These are phyloP conservation scores for Lactarius tabidus DNA, from an alignment of 768 basidiomycete species.

Conservation along the genomic window DNA sequence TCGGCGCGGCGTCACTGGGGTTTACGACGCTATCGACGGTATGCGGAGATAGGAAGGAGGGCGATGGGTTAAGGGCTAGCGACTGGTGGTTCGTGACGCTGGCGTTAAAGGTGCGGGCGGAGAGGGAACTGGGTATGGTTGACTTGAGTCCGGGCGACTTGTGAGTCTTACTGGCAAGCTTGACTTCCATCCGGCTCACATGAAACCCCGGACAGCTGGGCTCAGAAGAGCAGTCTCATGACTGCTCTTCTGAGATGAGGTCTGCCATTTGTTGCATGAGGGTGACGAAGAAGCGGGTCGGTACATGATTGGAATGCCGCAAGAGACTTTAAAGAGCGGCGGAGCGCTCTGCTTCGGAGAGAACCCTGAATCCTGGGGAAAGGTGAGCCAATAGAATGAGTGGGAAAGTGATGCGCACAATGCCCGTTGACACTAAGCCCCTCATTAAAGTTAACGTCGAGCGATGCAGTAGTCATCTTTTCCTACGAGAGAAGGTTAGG, in stretches of 20 bases:
- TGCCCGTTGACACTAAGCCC: conserved; percentile 99
- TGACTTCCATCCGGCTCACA: conserved; percentile 97
- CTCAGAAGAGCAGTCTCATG: conserved; percentile 92
- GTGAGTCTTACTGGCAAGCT: conserved; percentile 72
- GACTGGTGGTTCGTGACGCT: conserved; percentile 60
- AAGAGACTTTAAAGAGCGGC: conserved; percentile 99
- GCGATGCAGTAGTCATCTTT: conserved; percentile 98
- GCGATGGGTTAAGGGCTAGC: conserved; percentile 52
- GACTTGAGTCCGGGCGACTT: conserved; percentile 91
- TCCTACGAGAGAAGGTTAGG: too few species aligned
- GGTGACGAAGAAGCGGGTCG: conserved; percentile 98
- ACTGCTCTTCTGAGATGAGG: too few species aligned
- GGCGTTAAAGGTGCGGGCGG: conserved; percentile 62
- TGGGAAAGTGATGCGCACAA: conserved; percentile 58
- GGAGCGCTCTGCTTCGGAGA: conserved; percentile 99
- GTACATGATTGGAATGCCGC: conserved; percentile 97
- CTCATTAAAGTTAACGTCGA: conserved; percentile 99
- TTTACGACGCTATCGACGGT: conserved; percentile 56
- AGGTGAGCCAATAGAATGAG: background rate
- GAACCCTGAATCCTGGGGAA: conserved; percentile 90
- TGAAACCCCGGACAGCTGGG: conserved; percentile 86
- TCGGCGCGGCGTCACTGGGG: conserved; percentile 63
- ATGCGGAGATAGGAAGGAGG: conserved; percentile 82
- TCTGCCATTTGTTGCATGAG: conserved; percentile 99
- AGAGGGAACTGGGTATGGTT: conserved; percentile 71